Base-by-base conservation (phyloP, 352 stramenopile species). In the Blastocystis sp. region DNA sequence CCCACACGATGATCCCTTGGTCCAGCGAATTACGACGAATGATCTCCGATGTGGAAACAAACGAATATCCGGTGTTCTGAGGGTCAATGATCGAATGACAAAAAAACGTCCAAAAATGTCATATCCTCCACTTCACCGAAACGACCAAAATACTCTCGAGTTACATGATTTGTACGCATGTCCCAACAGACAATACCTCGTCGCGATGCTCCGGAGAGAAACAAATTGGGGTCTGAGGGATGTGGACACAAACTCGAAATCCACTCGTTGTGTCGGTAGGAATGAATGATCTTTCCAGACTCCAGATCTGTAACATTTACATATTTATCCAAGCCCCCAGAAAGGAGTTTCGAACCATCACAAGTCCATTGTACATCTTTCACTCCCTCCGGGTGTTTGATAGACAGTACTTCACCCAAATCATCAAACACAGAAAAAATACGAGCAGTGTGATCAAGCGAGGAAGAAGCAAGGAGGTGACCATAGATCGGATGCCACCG, bases 101-200 rank as follows among this genome's bases (percentile, higher is more conserved):
- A n/a, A n/a, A 5, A n/a, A 37, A 85, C 73, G 26, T 85, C 73
- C 16, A 85, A 24, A 85, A 69, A 85, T 20, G 47, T 45, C 73
- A 85, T 47, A 37, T 85, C 73, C 26, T 85, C 6, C 7, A 85
- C 54, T 65, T 85, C 73, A 16, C 73, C 73, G 47, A 85, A 85
- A 37, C 41, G 20, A 20, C 43, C 73, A 30, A 85, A 66, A 43
- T 69, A 85, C 30, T 85, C 73, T 6, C 53, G 30, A 24, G 68
- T 55, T n/a, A 85, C 73, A n/a, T 37, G 26, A 24, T 41, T 66
- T 8, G 53, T 39, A 24, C 73, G 73, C 39, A 62, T 85, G 53
- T 85, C 73, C 73, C 73, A 85, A 26, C 73, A 85, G 0, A 85
- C 73, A 43, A 85, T 85, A 20, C 73, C 73, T 16, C 56, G 53